Evolutionary conservation across 225 moss, liverwort and hornwort species (phyloP), one percentile per base, ranked within the genome.

Genomic region (Rhytidiadelphus loreus): DNA sequence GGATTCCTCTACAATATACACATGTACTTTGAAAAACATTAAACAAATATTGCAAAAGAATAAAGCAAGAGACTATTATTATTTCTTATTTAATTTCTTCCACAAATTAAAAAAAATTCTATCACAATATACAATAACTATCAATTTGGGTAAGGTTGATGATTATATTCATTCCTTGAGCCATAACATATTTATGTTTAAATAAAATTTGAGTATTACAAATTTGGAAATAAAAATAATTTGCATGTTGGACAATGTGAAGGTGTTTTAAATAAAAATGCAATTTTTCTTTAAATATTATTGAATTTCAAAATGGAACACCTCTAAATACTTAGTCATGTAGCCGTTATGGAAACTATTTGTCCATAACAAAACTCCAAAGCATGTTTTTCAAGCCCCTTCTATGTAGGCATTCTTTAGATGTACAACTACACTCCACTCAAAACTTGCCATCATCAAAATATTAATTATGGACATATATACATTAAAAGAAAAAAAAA

Each of bases 121-220:
- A 5, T 75, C 4, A 1, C 3, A 50, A 0, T 48, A 4, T 74
- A 19, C 1, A 32, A 3, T 75, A 32, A 32, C 13, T 13, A 50
- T 21, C 21, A 50, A 50, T 21, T 75, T 21, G 5, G 33, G 1
- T 75, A 8, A 13, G 2, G 5, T 83, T 39, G 69, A 58, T 41
- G 68, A 43, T 56, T 17, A 24, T 56, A 16, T 56, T 43, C 16
- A 33, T 44, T 84, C 7, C 3, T 26, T 68, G 21, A 83, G 55
- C 5, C 6, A 50, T 32, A 50, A 8, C 16, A 10, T 22, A 29
- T 55, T 84, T 21, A 56, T 25, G 0, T 22, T 41, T 8, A 22
- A 84, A 69, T 41, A 13, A 10, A 29, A 57, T 32, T 1, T 10
- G 11, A 56, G 4, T 26, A 70, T 56, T n/a, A 12, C 1, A n/a